Conservation (phyloP, 2,329 filamentous ascomycete species). For the Calonectria naviculata region DNA sequence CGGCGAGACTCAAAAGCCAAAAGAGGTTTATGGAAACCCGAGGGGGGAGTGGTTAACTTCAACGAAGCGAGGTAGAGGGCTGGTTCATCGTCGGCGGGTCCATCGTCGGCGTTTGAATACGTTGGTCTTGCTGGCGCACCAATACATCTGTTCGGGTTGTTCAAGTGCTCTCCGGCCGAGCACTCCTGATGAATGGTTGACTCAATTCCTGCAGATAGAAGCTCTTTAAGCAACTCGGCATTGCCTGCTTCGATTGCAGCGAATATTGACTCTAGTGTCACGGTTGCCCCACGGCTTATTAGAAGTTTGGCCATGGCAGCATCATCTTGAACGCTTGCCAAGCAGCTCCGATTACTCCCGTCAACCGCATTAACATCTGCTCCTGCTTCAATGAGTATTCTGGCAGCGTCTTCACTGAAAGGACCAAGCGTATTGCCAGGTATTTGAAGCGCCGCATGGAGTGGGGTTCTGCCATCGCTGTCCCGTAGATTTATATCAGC, state of each 20-base stretch:
- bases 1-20: too few relatives aligned
- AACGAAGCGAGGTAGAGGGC: constrained; percentile 21
- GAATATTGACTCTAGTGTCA: constrained; percentile 25
- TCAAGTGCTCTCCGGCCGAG: not conserved
- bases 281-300: constrained; percentile 23
- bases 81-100: too few relatives aligned
- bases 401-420: constrained; percentile 27
- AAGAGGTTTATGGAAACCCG: not conserved
- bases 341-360: constrained; percentile 17
- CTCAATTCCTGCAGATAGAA: constrained; percentile 25
- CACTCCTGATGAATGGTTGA: constrained; percentile 22
- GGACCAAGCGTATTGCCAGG: not conserved
- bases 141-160: too few relatives aligned
- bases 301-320: constrained; percentile 24
- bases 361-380: constrained; percentile 35
- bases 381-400: constrained; percentile 30
- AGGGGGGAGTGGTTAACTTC: not conserved
- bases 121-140: too few relatives aligned
- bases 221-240: constrained; percentile 2
- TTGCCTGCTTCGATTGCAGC: constrained; percentile 25
- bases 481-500: constrained; percentile 26
- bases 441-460: constrained; percentile 19
- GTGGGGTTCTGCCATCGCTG: constrained; percentile 23
- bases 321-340: constrained; percentile 13
- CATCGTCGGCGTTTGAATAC: too few relatives aligned